A percentile compares a stretch with the other conserved stretches of the same genome.
Conservation (phyloP, 345 rosid genomes). For the Eucalyptus albens region DNA sequence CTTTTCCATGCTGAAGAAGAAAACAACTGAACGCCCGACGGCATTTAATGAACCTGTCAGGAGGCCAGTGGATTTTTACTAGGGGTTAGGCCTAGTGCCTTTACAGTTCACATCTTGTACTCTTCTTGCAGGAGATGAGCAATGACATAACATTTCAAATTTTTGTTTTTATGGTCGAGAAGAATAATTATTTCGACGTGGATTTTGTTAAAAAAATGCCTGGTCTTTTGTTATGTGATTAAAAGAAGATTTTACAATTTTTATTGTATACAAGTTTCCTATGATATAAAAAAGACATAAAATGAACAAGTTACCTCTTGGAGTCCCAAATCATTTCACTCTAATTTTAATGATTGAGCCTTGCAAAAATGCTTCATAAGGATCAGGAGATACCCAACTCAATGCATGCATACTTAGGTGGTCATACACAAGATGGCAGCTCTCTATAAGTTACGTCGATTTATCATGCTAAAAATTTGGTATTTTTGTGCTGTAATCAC, state of each 20-base stretch:
- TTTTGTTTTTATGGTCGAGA: background rate
- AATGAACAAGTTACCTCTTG: background rate
- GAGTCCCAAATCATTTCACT: background rate
- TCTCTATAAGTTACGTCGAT: background rate
- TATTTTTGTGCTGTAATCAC: accelerated
- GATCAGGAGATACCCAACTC: background rate
- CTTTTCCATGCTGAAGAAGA: background rate
- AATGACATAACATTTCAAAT: background rate
- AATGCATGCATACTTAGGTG: background rate
- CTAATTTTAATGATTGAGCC: background rate
- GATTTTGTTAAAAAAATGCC: background rate
- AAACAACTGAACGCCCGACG: background rate
- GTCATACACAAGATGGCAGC: background rate
- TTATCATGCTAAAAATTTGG: accelerated
- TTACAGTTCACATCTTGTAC: background rate
- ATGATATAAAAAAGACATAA: background rate
- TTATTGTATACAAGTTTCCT: background rate
- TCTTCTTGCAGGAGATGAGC: background rate
- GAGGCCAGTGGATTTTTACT: background rate
- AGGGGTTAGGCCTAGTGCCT: background rate
- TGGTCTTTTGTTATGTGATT: background rate
- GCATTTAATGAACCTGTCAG: background rate
- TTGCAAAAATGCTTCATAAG: background rate
- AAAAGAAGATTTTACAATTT: background rate
- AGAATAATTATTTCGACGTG: background rate